These are phyloP conservation scores for Sambucus nigra DNA, from an alignment of 129 eudicot genomes.

Conservation along the genomic window DNA sequence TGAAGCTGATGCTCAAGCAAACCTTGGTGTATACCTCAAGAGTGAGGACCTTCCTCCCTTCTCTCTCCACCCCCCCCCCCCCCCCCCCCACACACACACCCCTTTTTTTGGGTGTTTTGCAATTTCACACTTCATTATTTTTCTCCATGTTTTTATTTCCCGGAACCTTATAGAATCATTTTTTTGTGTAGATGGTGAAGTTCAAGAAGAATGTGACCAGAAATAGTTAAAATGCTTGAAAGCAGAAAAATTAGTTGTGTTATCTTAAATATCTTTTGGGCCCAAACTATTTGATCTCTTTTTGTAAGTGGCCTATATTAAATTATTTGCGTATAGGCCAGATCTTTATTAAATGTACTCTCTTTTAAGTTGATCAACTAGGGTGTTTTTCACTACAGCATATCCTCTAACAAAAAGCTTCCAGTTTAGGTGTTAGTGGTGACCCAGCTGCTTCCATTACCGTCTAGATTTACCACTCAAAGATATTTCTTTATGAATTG, in stretches of 20 bases:
- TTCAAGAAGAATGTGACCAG: conserved; percentile 57
- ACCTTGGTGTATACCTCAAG: conserved; percentile 51
- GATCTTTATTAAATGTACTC: background rate
- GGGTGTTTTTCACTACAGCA: no score
- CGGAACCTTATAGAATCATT: background rate
- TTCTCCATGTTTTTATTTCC: background rate
- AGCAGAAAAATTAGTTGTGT: conserved; percentile 12
- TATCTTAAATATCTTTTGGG: background rate
- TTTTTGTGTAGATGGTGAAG: conserved; percentile 61
- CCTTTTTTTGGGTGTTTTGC: background rate
- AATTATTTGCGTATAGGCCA: background rate
- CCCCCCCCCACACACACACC: background rate
- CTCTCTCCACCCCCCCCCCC: no score
- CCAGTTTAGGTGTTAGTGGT: no score
- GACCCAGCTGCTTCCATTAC: no score
- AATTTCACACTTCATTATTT: background rate
- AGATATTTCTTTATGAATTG: no score
- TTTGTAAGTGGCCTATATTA: background rate
- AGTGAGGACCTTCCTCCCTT: conserved; percentile 31
- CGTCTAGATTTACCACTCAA: no score
- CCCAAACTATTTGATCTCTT: background rate
- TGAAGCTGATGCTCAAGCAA: conserved; percentile 92
- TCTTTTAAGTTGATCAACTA: background rate
- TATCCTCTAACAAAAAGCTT: no score
- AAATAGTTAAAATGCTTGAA: conserved; percentile 21